Evolutionary conservation across 352 stramenopile species (phyloP).

Genomic region (Phytopythium sindhum): DNA sequence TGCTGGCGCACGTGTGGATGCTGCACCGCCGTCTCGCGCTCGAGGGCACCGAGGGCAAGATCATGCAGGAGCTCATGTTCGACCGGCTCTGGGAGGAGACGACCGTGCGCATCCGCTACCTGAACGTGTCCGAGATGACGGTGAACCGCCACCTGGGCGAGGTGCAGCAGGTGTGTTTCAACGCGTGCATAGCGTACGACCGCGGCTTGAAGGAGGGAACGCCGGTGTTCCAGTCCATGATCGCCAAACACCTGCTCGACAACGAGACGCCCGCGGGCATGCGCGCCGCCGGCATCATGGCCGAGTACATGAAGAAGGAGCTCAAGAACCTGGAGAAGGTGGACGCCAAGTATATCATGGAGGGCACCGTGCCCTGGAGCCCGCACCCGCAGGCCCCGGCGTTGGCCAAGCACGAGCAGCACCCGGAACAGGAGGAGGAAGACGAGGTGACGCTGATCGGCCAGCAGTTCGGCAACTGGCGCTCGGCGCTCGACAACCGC

Average conservation of each 20-base stretch:
- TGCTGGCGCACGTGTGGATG: slow-evolving; percentile 96
- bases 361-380: slow-evolving; percentile 77
- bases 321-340: slow-evolving; percentile 80
- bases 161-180: slow-evolving; percentile 95
- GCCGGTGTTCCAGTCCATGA: slow-evolving; percentile 46
- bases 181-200: slow-evolving; percentile 94
- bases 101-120: slow-evolving; percentile 88
- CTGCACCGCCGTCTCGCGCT: slow-evolving; percentile 91
- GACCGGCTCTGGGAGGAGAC: slow-evolving; percentile 97
- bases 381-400: slow-evolving; percentile 18
- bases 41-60: slow-evolving; percentile 71
- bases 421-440: slow-evolving; percentile 23
- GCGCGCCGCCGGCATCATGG: slow-evolving; percentile 53
- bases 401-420: slow-evolving; percentile 18
- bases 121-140: slow-evolving; percentile 93
- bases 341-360: slow-evolving; percentile 61
- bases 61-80: slow-evolving; percentile 95
- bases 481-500: slow-evolving; percentile 77
- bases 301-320: slow-evolving; percentile 76
- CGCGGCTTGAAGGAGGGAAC: slow-evolving; percentile 68
- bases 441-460: slow-evolving; percentile 76
- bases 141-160: slow-evolving; percentile 96
- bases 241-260: slow-evolving; percentile 75
- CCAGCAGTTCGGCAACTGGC: slow-evolving; percentile 83
- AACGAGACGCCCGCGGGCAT: slow-evolving; percentile 58